These are phyloP conservation scores for Jacaranda copaia DNA, from an alignment of 257 asterid species.

Conservation along the genomic window DNA sequence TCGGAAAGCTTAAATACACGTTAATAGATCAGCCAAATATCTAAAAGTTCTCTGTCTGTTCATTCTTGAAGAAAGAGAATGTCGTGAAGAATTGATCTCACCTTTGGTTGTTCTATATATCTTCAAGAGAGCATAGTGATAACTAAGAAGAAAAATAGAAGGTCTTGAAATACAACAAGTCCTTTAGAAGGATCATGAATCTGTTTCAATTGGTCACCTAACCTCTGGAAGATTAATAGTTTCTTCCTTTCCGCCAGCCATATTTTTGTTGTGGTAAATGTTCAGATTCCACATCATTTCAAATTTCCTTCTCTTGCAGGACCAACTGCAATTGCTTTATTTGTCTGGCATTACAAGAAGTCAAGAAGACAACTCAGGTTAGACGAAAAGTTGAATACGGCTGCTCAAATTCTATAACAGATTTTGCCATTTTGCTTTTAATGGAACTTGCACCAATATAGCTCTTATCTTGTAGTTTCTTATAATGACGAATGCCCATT, in stretches of 20 bases:
- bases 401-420: constrained; percentile 82
- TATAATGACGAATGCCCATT: not conserved
- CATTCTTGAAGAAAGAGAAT: no score
- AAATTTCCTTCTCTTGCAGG: constrained; percentile 52
- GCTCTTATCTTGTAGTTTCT: constrained; percentile 5
- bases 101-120: no score
- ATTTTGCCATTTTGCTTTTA: not conserved
- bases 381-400: constrained; percentile 90
- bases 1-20: no score
- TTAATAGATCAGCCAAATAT: no score
- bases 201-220: no score
- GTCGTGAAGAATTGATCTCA: no score
- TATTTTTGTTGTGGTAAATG: no score
- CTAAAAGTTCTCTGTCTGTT: no score
- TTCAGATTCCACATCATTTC: no score
- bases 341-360: constrained; percentile 82
- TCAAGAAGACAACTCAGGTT: constrained; percentile 80
- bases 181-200: not conserved
- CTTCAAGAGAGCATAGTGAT: not conserved
- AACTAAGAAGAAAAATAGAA: not conserved
- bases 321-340: constrained; percentile 79
- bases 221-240: no score
- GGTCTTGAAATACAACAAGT: not conserved
- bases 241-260: no score
- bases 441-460: not conserved